Evolutionary conservation across 1,139 yeast genomes (phyloP).

Genomic region (Yueomyces sp.): DNA sequence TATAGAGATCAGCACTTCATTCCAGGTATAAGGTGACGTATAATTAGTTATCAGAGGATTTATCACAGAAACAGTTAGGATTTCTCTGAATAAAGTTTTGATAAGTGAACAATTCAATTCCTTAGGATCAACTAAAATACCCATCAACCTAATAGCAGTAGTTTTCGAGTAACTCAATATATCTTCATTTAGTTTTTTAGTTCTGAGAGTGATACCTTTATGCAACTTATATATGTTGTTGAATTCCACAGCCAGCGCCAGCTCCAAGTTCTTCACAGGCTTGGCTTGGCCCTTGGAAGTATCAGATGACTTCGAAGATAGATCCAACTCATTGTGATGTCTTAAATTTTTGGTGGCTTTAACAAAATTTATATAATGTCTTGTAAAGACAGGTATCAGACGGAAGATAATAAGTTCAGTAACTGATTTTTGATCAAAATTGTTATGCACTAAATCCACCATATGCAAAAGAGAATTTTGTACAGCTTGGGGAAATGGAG

Average conservation of each 20-base stretch:
- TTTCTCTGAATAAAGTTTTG: conserved; percentile 43
- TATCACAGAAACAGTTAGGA: conserved; percentile 44
- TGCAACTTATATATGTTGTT: conserved; percentile 45
- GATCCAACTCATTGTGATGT: neutral
- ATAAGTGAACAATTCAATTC: conserved; percentile 44
- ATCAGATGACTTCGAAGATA: neutral
- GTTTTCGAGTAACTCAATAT: conserved; percentile 42
- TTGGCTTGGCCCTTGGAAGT: no score
- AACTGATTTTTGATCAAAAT: conserved; percentile 37
- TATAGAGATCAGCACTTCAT: conserved; percentile 44
- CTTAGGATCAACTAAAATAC: conserved; percentile 34
- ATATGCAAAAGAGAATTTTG: conserved; percentile 24
- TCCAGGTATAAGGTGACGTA: conserved; percentile 70
- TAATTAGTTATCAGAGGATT: conserved; percentile 44
- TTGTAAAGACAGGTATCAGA: conserved; percentile 52
- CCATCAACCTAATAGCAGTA: conserved; percentile 34
- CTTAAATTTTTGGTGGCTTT: neutral
- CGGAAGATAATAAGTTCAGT: conserved; percentile 46
- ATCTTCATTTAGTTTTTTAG: conserved; percentile 26
- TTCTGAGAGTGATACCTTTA: conserved; percentile 40
- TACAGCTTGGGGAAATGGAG: conserved; percentile 43
- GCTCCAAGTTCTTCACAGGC: conserved; percentile 30
- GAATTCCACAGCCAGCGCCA: conserved; percentile 48
- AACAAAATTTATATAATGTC: conserved; percentile 35
- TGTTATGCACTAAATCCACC: conserved; percentile 31